A percentile compares a stretch with the other conserved stretches of the same genome.
Conservation (phyloP, 371 early-diverging fungal species). For the Basidiobolus meristosporus region DNA sequence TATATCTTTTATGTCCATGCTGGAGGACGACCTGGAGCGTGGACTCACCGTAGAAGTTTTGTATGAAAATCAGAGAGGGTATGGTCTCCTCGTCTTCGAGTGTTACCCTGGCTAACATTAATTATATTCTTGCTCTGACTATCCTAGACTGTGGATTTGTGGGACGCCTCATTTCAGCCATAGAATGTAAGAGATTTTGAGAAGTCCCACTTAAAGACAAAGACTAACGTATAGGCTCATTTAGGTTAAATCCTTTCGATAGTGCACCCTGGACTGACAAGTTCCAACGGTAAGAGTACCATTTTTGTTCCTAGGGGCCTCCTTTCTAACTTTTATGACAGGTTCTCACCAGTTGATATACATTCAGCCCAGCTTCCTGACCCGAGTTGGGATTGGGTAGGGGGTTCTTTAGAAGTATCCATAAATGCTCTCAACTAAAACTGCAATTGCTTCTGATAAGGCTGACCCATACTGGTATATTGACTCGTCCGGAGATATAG, state of each 20-base stretch:
- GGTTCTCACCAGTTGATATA: neutral
- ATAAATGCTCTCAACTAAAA: too few species aligned
- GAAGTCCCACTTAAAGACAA: too few species aligned
- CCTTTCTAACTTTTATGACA: neutral
- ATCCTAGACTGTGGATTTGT: neutral
- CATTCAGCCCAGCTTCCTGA: conserved; percentile 17
- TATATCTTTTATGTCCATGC: too few species aligned
- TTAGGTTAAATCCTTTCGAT: neutral
- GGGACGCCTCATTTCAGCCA: neutral
- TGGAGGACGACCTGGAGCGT: too few species aligned
- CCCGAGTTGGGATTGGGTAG: conserved; percentile 34
- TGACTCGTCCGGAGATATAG: conserved; percentile 37
- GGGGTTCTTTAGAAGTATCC: too few species aligned
- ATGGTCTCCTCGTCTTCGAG: too few species aligned
- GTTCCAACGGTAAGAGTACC: neutral
- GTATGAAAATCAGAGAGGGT: conserved; percentile 1
- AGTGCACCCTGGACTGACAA: neutral
- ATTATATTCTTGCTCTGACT: neutral
- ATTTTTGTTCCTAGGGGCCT: too few species aligned
- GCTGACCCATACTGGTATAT: conserved; percentile 31
- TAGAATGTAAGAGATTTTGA: conserved; percentile 2
- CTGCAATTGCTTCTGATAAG: too few species aligned
- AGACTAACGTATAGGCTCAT: too few species aligned
- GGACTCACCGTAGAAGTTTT: neutral
- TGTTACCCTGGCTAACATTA: too few species aligned